Base-by-base conservation (phyloP, 176 grass and related monocot genomes). In the Juncus effusus region DNA sequence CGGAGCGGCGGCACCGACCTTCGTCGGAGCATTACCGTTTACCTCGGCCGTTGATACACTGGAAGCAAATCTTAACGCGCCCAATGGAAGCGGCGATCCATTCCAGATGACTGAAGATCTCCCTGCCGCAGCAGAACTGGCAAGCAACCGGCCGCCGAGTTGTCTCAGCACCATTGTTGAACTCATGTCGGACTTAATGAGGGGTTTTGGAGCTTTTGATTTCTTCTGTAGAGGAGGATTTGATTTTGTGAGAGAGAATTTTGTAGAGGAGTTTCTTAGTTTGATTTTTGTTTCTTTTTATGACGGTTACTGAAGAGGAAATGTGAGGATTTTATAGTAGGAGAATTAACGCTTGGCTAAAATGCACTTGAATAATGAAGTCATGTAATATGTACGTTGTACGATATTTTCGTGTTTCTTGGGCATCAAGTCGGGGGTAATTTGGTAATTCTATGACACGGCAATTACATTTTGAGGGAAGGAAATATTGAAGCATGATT, bases 111-210 rank as follows among this genome's bases (percentile, higher is more conserved):
- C 13, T 49, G 62, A 39, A 49, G 62, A 65, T 49, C 16, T 44
- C 3, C 62, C 11, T 40, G 57, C 10, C 3, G 47, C 53, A 36
- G 55, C 38, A 3, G 64, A 8, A 67, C 35, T 39, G 72, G 66
- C 42, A 66, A 85, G 74, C 47, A 76, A 53, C 3, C 64, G 78
- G 15, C 49, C 37, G 16, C 65, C 75, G 63, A 81, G 76, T 51
- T 68, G 72, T 39, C 82, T 76, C 44, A 94, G 82, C 49, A 73
- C 69, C 65, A 83, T 87, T 62, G 82, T 8, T 44, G 84, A 79
- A 36, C 78, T 68, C 85, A 88, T 92, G 61, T 15, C 45, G 60
- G n/a, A n/a, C 6, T 41, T 42, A 36, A 35, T 36, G 4, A 56
- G 40, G 54, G 36, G 38, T 47, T 14, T 37, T 52, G 2, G 11